Evolutionary conservation across 176 grass and related monocot species (phyloP).

Genomic region (Pontederia paniculata): DNA sequence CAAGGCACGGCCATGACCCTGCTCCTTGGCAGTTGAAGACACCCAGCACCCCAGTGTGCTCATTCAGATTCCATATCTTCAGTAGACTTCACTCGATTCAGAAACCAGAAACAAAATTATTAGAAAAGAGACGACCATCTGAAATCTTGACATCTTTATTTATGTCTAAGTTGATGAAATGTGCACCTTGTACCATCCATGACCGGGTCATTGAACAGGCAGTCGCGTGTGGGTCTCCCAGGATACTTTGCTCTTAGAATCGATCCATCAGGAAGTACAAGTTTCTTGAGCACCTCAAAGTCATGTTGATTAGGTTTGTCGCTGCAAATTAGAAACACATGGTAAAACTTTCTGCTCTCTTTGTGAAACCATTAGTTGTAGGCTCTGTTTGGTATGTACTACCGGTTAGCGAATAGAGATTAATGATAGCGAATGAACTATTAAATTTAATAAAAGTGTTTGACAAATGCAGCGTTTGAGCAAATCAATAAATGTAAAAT

Average conservation of each 20-base stretch:
- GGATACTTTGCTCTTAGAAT: conserved; percentile 24
- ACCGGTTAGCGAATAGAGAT: too few species aligned
- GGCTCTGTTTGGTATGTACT: too few species aligned
- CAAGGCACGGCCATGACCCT: conserved; percentile 16
- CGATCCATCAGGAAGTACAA: conserved; percentile 22
- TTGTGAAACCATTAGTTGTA: too few species aligned
- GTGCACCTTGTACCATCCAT: conserved; percentile 24
- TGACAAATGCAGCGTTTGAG: too few species aligned
- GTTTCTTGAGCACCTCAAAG: conserved; percentile 23
- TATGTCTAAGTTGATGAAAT: not conserved
- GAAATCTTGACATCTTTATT: too few species aligned
- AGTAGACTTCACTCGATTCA: conserved; percentile 14
- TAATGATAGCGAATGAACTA: too few species aligned
- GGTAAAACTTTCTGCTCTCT: too few species aligned
- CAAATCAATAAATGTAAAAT: too few species aligned
- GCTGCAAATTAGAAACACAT: not conserved
- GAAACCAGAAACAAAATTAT: not conserved
- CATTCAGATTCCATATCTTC: conserved; percentile 27
- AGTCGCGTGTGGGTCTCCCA: conserved; percentile 23
- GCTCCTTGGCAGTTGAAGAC: conserved; percentile 26
- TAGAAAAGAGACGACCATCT: not conserved
- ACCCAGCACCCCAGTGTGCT: conserved; percentile 15
- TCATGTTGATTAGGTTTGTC: conserved; percentile 26
- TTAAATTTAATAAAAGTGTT: too few species aligned
- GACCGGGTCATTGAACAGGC: conserved; percentile 20